Evolutionary conservation across 768 basidiomycete genomes (phyloP), one percentile per base, ranked within the genome.

Genomic region (Mycena galopus): DNA sequence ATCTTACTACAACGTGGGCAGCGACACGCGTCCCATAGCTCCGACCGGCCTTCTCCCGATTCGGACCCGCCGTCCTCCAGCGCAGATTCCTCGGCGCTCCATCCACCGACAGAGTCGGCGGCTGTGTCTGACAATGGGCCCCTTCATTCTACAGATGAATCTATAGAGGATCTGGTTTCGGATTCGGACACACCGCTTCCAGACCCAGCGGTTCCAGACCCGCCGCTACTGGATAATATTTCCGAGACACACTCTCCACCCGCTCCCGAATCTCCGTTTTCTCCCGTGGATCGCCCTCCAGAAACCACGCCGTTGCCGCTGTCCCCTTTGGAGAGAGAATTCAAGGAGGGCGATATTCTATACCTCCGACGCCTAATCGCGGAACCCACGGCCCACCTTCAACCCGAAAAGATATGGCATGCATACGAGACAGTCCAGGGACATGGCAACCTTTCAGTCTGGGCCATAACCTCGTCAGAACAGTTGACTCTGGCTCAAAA

Each of bases 381-480:
- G 10, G 70, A 71, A 53, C 25, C 30, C n/a, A 21, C 37, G 29
- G 25, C 60, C 2, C 17, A 39, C 30, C 69, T 78, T 47, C 47
- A 84, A 81, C 77, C 61, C 78, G 82, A 71, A 83, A 82, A 75
- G 79, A 82, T 56, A 69, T 82, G 32, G 78, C 84, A 76, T 73
- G 60, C 79, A 64, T 64, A 65, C 62, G 65, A 72, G 25, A 68
- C 61, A 8, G 73, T 76, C 51, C 77, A 50, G 71, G 42, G 63
- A 21, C 73, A 61, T 73, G 81, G 37, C 72, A 78, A 42, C 63
- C 82, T 80, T 61, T 75, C 62, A 70, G 73, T 2, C 72, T 75
- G n/a, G n/a, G n/a, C 39, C 39, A 39, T 76, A 72, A 77, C 69
- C 71, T 33, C 66, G 1, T 29, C 56, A 16, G 77, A 80, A 55